Percentiles rank a stretch among this genome's conserved stretches.
phyloP scores from a whole-genome alignment of 352 stramenopile genomes.

The Phytopythium oedochilum region DNA sequence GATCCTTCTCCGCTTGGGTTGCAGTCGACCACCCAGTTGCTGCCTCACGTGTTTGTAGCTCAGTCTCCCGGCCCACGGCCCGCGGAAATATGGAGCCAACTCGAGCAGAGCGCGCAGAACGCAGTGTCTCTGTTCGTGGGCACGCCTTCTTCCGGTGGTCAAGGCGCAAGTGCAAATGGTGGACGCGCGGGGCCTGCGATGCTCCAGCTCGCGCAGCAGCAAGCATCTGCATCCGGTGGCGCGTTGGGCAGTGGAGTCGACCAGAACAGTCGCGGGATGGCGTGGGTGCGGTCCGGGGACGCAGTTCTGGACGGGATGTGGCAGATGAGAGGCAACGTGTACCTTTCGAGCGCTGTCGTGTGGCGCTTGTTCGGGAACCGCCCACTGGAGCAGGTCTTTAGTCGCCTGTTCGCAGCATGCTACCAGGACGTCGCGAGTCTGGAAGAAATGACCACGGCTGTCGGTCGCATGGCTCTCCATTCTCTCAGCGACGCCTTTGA shows the following conservation, averaged over 20 bases:
- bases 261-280: conserved; percentile 24
- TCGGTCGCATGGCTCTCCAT: conserved; percentile 39
- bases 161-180: background rate
- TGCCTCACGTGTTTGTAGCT: conserved; percentile 27
- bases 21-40: conserved; percentile 7
- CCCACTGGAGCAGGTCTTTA: conserved; percentile 41
- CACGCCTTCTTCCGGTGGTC: conserved; percentile 1
- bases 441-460: conserved; percentile 41
- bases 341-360: conserved; percentile 29
- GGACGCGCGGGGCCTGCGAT: background rate
- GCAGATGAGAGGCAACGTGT: conserved; percentile 58
- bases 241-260: background rate
- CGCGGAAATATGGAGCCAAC: conserved; percentile 35
- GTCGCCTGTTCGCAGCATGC: conserved; percentile 39
- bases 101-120: conserved; percentile 15
- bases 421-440: conserved; percentile 50
- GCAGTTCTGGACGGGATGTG: conserved; percentile 56
- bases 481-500: conserved; percentile 3
- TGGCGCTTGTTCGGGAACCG: conserved; percentile 53
- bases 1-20: background rate
- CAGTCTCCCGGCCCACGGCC: conserved; percentile 28
- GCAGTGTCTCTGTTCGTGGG: background rate
- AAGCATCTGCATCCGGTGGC: background rate
- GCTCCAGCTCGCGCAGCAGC: background rate
- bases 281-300: conserved; percentile 51